Evolutionary conservation across 441 rosid genomes (phyloP).

Genomic region (Bruguiera hainesii): DNA sequence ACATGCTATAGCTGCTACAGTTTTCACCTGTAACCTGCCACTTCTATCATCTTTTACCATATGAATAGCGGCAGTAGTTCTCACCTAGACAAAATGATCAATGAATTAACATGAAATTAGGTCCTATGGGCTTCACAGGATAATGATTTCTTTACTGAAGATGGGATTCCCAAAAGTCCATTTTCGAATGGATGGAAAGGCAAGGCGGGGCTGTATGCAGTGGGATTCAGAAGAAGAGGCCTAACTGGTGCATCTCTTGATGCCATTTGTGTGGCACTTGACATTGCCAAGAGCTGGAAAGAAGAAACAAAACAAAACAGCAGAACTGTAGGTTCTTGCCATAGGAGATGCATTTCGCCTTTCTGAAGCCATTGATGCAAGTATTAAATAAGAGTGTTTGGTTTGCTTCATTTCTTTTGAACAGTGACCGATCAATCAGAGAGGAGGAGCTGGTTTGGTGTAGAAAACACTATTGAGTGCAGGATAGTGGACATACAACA

Average conservation of each 20-base stretch:
- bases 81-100: not conserved
- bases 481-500: constrained; percentile 5
- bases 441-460: constrained; percentile 9
- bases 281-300: constrained; percentile 67
- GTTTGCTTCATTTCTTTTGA: constrained; percentile 13
- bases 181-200: constrained; percentile 83
- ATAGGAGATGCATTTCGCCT: constrained; percentile 75
- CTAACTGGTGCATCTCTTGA: constrained; percentile 78
- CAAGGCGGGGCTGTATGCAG: constrained; percentile 74
- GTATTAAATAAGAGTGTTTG: too few species aligned
- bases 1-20: too few species aligned
- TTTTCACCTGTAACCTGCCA: too few species aligned
- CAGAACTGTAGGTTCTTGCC: constrained; percentile 42
- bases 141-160: constrained; percentile 68
- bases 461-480: constrained; percentile 18
- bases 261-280: constrained; percentile 59
- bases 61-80: too few species aligned
- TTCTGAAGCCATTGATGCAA: constrained; percentile 45
- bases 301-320: constrained; percentile 53
- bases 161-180: constrained; percentile 69
- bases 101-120: constrained; percentile 1
- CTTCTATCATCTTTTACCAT: too few species aligned
- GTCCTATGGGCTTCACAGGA: constrained; percentile 40
- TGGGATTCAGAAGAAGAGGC: constrained; percentile 92
- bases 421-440: constrained; percentile 6